These are phyloP conservation scores for Saturnispora kantuleensis DNA, from an alignment of 805 yeast species.

Conservation along the genomic window DNA sequence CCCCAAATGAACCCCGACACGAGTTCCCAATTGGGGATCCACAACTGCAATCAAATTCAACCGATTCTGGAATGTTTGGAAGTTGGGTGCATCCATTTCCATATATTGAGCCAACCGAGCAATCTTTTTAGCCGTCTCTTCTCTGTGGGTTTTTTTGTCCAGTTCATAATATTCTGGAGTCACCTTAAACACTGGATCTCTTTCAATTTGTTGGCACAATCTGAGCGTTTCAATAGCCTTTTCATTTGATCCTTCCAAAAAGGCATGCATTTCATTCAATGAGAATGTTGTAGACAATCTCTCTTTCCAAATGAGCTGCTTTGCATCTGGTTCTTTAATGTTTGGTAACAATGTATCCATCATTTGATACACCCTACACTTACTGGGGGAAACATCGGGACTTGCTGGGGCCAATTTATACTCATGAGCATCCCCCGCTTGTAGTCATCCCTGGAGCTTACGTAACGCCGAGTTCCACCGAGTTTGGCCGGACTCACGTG, in stretches of 20 bases:
- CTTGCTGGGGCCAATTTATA: too few relatives aligned
- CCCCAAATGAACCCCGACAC: slow-evolving; percentile 84
- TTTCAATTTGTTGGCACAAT: slow-evolving; percentile 48
- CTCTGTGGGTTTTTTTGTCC: slow-evolving; percentile 48
- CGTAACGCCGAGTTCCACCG: too few relatives aligned
- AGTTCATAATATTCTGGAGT: slow-evolving; percentile 48
- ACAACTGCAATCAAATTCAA: slow-evolving; percentile 48
- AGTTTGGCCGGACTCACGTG: too few relatives aligned
- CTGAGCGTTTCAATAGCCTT: slow-evolving; percentile 37
- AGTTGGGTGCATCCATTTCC: slow-evolving; percentile 32
- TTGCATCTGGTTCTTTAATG: slow-evolving; percentile 27
- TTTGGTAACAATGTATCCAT: slow-evolving; percentile 14
- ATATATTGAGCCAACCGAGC: slow-evolving; percentile 51
- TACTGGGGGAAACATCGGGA: too few relatives aligned
- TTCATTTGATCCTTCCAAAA: slow-evolving; percentile 42
- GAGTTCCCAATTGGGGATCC: slow-evolving; percentile 74
- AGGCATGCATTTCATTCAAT: slow-evolving; percentile 40
- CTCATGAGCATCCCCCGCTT: too few relatives aligned
- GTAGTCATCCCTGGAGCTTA: too few relatives aligned
- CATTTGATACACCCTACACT: background rate
- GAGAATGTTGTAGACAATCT: slow-evolving; percentile 35
- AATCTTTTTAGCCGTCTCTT: slow-evolving; percentile 49
- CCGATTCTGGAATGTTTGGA: slow-evolving; percentile 45
- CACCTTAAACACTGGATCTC: slow-evolving; percentile 56
- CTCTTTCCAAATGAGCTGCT: slow-evolving; percentile 33